phyloP scores from a whole-genome alignment of 768 basidiomycete species.

The Podaxis sp. region DNA sequence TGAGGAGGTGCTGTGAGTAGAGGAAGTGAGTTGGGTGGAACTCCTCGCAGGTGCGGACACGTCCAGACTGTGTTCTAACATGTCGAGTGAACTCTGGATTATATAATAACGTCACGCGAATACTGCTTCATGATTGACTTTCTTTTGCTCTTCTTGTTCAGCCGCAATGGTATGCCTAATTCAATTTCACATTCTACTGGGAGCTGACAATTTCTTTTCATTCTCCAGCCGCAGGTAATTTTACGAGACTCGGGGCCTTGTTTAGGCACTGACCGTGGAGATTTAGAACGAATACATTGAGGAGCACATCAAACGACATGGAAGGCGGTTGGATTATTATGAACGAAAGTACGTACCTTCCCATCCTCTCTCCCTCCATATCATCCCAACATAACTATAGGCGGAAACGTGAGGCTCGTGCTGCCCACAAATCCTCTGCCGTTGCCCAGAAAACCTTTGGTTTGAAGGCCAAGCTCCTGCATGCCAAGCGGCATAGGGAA shows the following conservation, averaged over 20 bases:
- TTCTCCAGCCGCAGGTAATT: constrained; percentile 61
- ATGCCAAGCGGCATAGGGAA: constrained; percentile 93
- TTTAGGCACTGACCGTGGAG: background rate
- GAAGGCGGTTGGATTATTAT: constrained; percentile 91
- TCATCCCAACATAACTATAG: constrained; percentile 30
- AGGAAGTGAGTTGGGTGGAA: background rate
- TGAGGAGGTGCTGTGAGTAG: background rate
- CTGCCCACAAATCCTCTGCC: constrained; percentile 73
- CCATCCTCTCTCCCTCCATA: constrained; percentile 3
- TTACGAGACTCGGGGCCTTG: background rate
- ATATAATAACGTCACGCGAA: constrained; percentile 26
- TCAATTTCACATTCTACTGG: background rate
- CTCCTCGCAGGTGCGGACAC: constrained; percentile 3
- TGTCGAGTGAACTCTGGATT: constrained; percentile 13
- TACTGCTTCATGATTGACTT: background rate
- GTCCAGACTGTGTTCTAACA: constrained; percentile 10
- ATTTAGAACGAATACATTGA: constrained; percentile 97
- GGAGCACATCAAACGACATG: constrained; percentile 96
- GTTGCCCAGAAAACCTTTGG: constrained; percentile 93
- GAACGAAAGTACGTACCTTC: constrained; percentile 75
- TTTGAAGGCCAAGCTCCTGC: constrained; percentile 96
- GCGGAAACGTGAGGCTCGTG: constrained; percentile 79
- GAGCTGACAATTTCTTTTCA: constrained; percentile 14
- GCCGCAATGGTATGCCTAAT: constrained; percentile 36
- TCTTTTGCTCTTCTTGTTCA: constrained; percentile 17